phyloP scores from a whole-genome alignment of 768 basidiomycete species.

The Boletus rubescentipes region DNA sequence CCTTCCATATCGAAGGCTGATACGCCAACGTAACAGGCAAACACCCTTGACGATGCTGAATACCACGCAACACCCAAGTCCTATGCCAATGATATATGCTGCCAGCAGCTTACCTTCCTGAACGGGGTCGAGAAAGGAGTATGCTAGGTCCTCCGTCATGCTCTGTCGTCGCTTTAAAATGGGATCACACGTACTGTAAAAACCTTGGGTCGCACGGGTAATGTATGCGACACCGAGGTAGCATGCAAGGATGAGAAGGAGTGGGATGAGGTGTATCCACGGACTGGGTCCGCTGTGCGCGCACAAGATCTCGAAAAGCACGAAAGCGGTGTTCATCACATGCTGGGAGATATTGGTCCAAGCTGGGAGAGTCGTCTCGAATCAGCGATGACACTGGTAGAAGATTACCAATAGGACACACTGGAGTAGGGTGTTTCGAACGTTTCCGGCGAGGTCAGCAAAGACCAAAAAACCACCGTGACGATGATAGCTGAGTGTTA shows the following conservation, averaged over 20 bases:
- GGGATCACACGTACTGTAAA: constrained; percentile 58
- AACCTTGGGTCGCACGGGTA: constrained; percentile 55
- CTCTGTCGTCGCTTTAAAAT: no score
- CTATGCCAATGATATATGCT: constrained; percentile 63
- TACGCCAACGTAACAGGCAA: constrained; percentile 38
- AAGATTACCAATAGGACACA: constrained; percentile 22
- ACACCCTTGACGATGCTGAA: constrained; percentile 49
- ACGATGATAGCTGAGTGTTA: constrained; percentile 59
- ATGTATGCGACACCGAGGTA: constrained; percentile 74
- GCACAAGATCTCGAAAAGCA: constrained; percentile 56
- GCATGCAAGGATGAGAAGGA: constrained; percentile 47
- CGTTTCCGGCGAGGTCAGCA: constrained; percentile 44
- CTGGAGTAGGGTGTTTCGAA: constrained; percentile 41
- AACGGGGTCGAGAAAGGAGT: constrained; percentile 60
- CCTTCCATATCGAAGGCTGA: constrained; percentile 22
- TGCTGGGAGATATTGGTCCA: constrained; percentile 64
- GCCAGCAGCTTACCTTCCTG: constrained; percentile 45
- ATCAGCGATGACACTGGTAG: not conserved
- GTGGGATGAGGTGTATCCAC: constrained; percentile 49
- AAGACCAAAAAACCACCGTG: constrained; percentile 60
- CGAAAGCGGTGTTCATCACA: constrained; percentile 55
- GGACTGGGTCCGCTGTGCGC: constrained; percentile 52
- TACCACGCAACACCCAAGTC: constrained; percentile 47
- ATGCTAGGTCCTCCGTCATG: constrained; percentile 44
- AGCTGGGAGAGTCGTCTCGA: constrained; percentile 32